These are phyloP conservation scores for Tolypocladium album DNA, from an alignment of 2,329 filamentous ascomycete species.

Conservation along the genomic window DNA sequence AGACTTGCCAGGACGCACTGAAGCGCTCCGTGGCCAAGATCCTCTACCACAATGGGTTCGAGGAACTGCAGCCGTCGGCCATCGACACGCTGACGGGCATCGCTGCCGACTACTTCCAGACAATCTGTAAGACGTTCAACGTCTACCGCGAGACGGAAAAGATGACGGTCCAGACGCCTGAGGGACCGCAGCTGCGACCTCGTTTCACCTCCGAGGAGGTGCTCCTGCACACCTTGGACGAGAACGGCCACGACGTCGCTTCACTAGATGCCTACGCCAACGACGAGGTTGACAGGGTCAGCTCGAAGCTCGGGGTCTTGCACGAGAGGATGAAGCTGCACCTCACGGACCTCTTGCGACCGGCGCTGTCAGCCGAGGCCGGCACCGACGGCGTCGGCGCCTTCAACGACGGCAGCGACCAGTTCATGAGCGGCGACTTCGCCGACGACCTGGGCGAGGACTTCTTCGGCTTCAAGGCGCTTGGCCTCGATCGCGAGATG, in stretches of 20 bases:
- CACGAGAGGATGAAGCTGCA: constrained; percentile 94
- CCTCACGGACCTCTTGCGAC: constrained; percentile 84
- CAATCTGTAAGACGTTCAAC: constrained; percentile 69
- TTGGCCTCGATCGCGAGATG: constrained; percentile 86
- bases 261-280: constrained; percentile 77
- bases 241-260: constrained; percentile 75
- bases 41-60: constrained; percentile 92
- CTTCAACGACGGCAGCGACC: constrained; percentile 94
- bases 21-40: constrained; percentile 89
- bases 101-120: constrained; percentile 80
- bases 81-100: constrained; percentile 84
- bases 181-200: constrained; percentile 40
- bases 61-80: constrained; percentile 92
- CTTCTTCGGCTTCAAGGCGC: constrained; percentile 95
- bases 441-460: constrained; percentile 96
- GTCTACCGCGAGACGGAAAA: constrained; percentile 77
- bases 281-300: constrained; percentile 84
- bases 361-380: constrained; percentile 65
- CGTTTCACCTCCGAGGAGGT: constrained; percentile 78
- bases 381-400: constrained; percentile 77
- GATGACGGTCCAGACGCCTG: constrained; percentile 40
- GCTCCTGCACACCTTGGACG: constrained; percentile 72
- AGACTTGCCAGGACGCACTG: constrained; percentile 71
- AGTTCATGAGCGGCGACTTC: constrained; percentile 94
- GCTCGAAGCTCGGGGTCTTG: constrained; percentile 67